Evolutionary conservation across 2,329 filamentous ascomycete species (phyloP), one percentile per base, ranked within the genome.

Genomic region (Neonectria ditissima): DNA sequence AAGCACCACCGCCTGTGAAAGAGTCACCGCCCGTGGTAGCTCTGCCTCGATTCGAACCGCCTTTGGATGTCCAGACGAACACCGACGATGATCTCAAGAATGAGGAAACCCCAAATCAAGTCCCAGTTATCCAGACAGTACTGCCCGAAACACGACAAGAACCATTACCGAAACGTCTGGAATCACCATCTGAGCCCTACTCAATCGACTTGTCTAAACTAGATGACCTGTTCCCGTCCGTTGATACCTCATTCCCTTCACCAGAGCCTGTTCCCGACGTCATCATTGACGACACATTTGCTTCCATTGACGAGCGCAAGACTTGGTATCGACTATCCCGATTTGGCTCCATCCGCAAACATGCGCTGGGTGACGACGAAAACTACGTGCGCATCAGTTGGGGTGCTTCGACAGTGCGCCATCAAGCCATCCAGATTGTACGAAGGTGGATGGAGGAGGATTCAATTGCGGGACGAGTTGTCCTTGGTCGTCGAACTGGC

Each of bases 401-500:
- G 89, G 66, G 73, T 4, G 77, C 80, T n/a, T 90, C 88, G 0
- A 76, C 81, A 7, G 77, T 88, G 2, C 86, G 86, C 24, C 75
- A 77, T 13, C 83, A 87, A 9, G 86, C 84, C 1, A 81, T 88
- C 62, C 82, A 84, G 60, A 87, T 87, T 43, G 88, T 91, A 18
- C 82, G 85, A 26, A 82, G 87, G 26, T 91, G 89, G 89, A 88
- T 90, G 82, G 86, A 89, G 68, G 86, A 90, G 69, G 88, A 89
- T 68, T 86, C 86, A 0, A 85, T 87, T 28, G 80, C 84, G 2
- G 86, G 87, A 1, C 82, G 83, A n/a, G 73, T 77, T 7, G 74
- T 78, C 24, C 71, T 79, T 3, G 79, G 80, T 1, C 76, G 80
- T 50, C 77, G 80, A 16, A 71, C 72, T 0, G 78, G 76, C 1